These are phyloP conservation scores for Tremellales sp. DNA, from an alignment of 1,284 basidiomycete genomes.

Conservation along the genomic window DNA sequence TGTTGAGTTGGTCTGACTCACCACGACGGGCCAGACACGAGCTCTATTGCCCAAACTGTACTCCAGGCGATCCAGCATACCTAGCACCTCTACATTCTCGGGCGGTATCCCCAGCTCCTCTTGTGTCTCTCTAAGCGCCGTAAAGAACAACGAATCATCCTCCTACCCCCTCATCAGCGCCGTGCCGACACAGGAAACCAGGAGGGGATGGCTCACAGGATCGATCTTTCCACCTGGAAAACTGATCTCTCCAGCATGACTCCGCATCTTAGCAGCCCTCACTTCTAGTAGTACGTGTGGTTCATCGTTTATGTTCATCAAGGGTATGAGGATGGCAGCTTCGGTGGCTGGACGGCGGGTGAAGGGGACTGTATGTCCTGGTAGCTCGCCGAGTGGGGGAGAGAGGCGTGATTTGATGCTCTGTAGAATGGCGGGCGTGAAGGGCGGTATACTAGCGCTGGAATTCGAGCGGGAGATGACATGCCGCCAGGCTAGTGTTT, in stretches of 20 bases:
- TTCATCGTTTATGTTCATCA: conserved; percentile 31
- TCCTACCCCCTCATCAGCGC: too few species aligned
- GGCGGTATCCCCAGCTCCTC: conserved; percentile 36
- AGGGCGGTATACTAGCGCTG: conserved; percentile 15
- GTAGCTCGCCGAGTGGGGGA: conserved; percentile 11
- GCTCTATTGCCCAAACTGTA: conserved; percentile 41
- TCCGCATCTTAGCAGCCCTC: conserved; percentile 26
- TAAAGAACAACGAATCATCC: conserved; percentile 24
- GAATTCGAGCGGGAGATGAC: too few species aligned
- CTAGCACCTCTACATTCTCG: conserved; percentile 35
- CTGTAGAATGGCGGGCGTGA: conserved; percentile 22
- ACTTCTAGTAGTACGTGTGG: conserved; percentile 38
- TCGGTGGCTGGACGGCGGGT: conserved; percentile 14
- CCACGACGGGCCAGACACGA: conserved; percentile 43
- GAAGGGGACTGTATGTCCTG: conserved; percentile 24
- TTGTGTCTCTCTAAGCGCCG: conserved; percentile 37
- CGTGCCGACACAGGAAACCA: background rate
- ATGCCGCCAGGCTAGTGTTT: too few species aligned
- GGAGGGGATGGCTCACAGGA: conserved; percentile 12
- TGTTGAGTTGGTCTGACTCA: conserved; percentile 12
- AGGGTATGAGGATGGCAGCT: conserved; percentile 39
- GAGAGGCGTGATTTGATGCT: conserved; percentile 11
- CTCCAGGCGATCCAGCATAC: conserved; percentile 27
- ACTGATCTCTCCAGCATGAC: conserved; percentile 41
- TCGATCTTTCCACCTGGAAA: conserved; percentile 41